phyloP scores from a whole-genome alignment of 2,329 filamentous ascomycete species.

The Lachnellula suecica region DNA sequence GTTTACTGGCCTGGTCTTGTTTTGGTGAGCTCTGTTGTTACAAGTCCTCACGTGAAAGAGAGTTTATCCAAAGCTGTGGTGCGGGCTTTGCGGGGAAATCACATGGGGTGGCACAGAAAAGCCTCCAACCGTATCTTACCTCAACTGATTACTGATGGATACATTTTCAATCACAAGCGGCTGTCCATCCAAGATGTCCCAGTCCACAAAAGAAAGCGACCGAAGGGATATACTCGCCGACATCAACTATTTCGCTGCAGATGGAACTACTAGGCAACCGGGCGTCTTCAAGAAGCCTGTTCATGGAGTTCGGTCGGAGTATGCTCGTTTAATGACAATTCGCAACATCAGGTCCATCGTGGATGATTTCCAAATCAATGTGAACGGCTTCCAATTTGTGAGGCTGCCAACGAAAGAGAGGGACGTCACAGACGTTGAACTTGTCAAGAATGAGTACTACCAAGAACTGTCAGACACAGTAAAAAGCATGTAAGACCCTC shows the following conservation, averaged over 20 bases:
- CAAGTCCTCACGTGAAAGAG: too few species aligned
- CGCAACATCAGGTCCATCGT: not conserved
- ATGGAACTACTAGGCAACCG: not conserved
- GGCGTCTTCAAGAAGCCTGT: not conserved
- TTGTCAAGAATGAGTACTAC: constrained; percentile 2
- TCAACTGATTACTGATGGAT: too few species aligned
- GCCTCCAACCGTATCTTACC: not conserved
- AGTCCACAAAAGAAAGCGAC: too few species aligned
- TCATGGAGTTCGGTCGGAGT: not conserved
- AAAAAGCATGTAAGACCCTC: not conserved
- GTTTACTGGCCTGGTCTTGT: too few species aligned
- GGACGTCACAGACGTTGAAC: not conserved
- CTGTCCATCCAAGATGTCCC: not conserved
- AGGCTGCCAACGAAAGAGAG: not conserved
- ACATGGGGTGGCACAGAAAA: too few species aligned
- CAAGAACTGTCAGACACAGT: not conserved
- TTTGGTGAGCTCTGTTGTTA: too few species aligned
- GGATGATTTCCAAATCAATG: constrained; percentile 1
- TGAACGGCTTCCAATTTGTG: constrained; percentile 7
- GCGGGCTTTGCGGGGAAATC: too few species aligned
- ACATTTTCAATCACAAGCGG: not conserved
- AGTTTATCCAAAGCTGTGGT: too few species aligned
- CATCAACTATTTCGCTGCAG: constrained; percentile 1
- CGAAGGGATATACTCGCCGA: not conserved
- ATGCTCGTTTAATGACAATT: not conserved